Evolutionary conservation across 1,284 basidiomycete genomes (phyloP).

Genomic region (Sanghuangporus sanghuang): DNA sequence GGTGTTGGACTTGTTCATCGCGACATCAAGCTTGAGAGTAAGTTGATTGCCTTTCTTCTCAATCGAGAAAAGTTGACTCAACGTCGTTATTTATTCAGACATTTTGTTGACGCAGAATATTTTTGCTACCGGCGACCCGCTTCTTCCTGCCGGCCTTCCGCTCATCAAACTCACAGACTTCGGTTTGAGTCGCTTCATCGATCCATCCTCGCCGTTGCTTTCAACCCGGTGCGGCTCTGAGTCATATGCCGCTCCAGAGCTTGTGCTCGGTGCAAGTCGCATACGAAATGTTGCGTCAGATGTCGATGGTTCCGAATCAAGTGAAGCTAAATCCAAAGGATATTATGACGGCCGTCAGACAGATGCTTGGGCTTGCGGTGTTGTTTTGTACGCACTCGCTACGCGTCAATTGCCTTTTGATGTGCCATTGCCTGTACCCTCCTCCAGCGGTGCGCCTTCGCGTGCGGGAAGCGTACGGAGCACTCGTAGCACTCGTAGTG

Average conservation of each 20-base stretch:
- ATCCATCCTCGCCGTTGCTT: constrained; percentile 64
- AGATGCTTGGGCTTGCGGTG: constrained; percentile 87
- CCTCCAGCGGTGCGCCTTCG: constrained; percentile 15
- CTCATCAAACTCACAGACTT: constrained; percentile 90
- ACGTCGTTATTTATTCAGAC: constrained; percentile 26
- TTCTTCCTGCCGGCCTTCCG: constrained; percentile 42
- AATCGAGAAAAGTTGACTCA: not conserved
- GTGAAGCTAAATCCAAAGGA: constrained; percentile 32
- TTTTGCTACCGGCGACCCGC: constrained; percentile 36
- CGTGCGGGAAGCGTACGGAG: constrained; percentile 19
- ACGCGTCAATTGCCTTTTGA: constrained; percentile 63
- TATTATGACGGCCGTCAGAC: constrained; percentile 84
- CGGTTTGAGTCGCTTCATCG: constrained; percentile 84
- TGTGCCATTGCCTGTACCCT: constrained; percentile 27
- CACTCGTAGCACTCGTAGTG: constrained; percentile 3
- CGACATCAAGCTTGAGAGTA: constrained; percentile 93
- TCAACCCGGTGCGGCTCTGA: constrained; percentile 88
- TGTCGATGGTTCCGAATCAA: not conserved
- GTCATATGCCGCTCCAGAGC: constrained; percentile 88
- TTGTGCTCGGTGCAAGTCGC: constrained; percentile 50
- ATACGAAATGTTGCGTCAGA: constrained; percentile 18
- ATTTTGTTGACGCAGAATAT: constrained; percentile 53
- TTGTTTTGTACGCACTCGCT: constrained; percentile 76
- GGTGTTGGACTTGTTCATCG: constrained; percentile 83
- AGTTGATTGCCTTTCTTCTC: constrained; percentile 28